Percentiles rank a stretch among this genome's conserved stretches.
Evolutionary conservation across 2,329 filamentous ascomycete species (phyloP).

Genomic region (Emmonsia crescens): DNA sequence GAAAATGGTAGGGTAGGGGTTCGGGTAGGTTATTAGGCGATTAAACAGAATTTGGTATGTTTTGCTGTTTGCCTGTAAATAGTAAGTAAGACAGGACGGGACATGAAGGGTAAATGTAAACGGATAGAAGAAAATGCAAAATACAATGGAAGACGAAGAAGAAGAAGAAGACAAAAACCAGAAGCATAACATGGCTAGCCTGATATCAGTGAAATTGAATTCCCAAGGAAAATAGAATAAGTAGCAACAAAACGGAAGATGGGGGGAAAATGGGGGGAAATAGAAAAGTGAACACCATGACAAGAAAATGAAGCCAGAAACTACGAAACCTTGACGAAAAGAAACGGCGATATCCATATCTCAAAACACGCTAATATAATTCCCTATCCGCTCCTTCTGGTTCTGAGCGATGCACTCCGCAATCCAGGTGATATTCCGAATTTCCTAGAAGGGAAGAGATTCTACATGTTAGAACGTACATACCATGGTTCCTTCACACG

Average conservation of each 20-base stretch:
- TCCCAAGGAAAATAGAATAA: not conserved
- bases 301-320: not conserved
- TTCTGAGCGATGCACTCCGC: conserved; percentile 99
- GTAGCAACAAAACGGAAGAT: not conserved
- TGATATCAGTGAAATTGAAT: not conserved
- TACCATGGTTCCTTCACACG: too few species aligned
- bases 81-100: not conserved
- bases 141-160: too few species aligned
- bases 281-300: not conserved
- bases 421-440: conserved; percentile 99
- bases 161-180: not conserved
- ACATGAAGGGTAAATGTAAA: too few species aligned
- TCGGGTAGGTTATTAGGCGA: not conserved
- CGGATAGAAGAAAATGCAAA: not conserved
- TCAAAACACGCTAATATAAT: conserved; percentile 97
- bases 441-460: conserved; percentile 56
- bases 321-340: not conserved
- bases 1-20: not conserved
- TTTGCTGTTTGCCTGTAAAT: not conserved
- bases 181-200: not conserved
- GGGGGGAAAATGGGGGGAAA: not conserved
- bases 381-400: conserved; percentile 96
- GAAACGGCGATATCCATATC: conserved; percentile 14
- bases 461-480: not conserved
- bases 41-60: not conserved